Evolutionary conservation across 1,284 basidiomycete genomes (phyloP).

Genomic region (Erythrobasidium hasegawianum): DNA sequence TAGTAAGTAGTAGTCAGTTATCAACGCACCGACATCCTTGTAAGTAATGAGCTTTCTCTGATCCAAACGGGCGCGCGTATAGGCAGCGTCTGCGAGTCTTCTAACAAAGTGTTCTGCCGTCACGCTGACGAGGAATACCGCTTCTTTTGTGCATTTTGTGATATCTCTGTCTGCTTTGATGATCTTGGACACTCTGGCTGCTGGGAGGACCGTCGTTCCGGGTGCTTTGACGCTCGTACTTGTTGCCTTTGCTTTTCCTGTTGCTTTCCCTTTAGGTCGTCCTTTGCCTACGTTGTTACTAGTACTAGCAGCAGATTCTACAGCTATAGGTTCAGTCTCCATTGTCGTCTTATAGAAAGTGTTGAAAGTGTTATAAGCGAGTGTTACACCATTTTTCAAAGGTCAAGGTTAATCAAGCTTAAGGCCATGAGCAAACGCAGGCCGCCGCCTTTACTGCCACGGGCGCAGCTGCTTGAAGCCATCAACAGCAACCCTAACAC

Average conservation of each 20-base stretch:
- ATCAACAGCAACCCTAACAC: not conserved
- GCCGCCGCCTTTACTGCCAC: constrained; percentile 7
- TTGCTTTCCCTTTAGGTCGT: not conserved
- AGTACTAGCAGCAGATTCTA: not conserved
- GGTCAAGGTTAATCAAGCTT: no score
- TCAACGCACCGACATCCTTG: constrained; percentile 50
- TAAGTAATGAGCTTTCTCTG: constrained; percentile 51
- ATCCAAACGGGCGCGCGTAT: constrained; percentile 50
- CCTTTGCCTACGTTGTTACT: not conserved
- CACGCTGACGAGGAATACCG: constrained; percentile 51
- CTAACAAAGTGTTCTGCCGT: constrained; percentile 53
- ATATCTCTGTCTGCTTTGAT: constrained; percentile 53
- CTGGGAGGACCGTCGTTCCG: constrained; percentile 51
- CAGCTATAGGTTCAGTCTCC: not conserved
- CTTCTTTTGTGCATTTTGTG: constrained; percentile 51
- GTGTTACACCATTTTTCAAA: no score
- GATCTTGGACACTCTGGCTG: constrained; percentile 51
- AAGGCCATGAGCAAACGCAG: constrained; percentile 4
- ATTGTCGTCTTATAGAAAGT: no score
- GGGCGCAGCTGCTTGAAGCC: not conserved
- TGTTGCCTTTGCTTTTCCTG: not conserved
- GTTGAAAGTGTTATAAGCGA: not conserved
- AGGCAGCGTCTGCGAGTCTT: constrained; percentile 51
- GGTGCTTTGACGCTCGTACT: constrained; percentile 28
- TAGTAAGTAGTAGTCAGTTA: no score